Conservation (phyloP, 1,284 basidiomycete species). For the Boletus smithii region DNA sequence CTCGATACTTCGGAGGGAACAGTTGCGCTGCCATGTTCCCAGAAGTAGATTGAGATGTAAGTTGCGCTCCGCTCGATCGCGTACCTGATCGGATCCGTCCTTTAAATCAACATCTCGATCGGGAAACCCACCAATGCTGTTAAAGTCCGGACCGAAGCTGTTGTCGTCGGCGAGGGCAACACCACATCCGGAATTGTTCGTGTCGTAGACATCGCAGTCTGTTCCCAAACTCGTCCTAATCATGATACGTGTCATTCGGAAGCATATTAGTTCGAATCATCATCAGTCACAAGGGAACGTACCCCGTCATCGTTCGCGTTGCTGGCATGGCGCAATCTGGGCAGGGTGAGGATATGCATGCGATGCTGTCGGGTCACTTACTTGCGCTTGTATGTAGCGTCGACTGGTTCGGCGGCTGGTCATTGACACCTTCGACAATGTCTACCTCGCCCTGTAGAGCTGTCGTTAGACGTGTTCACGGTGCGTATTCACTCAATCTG, state of each 20-base stretch:
- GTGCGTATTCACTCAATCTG: neutral
- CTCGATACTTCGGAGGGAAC: slow-evolving; percentile 17
- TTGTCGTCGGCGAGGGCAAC: slow-evolving; percentile 43
- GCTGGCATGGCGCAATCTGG: slow-evolving; percentile 60
- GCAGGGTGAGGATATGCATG: neutral
- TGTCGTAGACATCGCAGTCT: slow-evolving; percentile 56
- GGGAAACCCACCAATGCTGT: slow-evolving; percentile 60
- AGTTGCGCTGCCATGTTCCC: slow-evolving; percentile 19
- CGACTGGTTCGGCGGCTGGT: slow-evolving; percentile 49
- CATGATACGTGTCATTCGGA: too few relatives aligned
- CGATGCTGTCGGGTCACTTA: neutral
- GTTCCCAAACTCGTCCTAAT: slow-evolving; percentile 36
- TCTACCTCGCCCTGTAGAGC: slow-evolving; percentile 50
- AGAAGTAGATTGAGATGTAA: slow-evolving; percentile 25
- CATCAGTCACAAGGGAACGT: slow-evolving; percentile 5
- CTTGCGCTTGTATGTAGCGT: slow-evolving; percentile 57
- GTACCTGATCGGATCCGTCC: slow-evolving; percentile 20
- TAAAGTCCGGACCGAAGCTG: slow-evolving; percentile 62
- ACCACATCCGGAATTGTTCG: slow-evolving; percentile 62
- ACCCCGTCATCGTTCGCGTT: slow-evolving; percentile 50
- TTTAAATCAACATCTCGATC: slow-evolving; percentile 23
- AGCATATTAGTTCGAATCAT: neutral
- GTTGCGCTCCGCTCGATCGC: slow-evolving; percentile 21
- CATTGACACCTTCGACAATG: slow-evolving; percentile 69
- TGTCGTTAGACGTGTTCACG: neutral